Percentiles rank a stretch among this genome's conserved stretches.
Evolutionary conservation across 1,284 basidiomycete species (phyloP).

Genomic region (Ganoderma sinense): DNA sequence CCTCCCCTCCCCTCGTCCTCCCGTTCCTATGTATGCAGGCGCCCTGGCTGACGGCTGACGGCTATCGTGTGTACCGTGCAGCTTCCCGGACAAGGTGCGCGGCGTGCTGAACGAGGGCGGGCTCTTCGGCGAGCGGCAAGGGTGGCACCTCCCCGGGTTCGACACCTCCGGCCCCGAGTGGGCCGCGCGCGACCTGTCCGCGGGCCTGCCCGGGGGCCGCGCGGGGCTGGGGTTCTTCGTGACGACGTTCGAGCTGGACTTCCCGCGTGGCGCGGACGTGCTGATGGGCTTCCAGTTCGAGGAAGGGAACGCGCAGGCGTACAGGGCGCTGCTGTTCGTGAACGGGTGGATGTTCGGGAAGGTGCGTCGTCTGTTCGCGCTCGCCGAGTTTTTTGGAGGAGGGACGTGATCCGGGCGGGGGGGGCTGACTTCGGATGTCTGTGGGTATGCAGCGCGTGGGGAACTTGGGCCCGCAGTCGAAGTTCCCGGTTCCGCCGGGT

Average conservation of each 20-base stretch:
- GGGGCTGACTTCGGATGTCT: no score
- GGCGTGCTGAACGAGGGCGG: constrained; percentile 84
- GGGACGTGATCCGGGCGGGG: no score
- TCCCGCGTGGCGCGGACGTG: constrained; percentile 66
- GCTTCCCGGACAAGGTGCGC: constrained; percentile 75
- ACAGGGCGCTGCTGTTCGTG: constrained; percentile 77
- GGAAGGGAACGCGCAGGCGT: constrained; percentile 51
- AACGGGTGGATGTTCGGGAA: constrained; percentile 91
- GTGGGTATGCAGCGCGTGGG: constrained; percentile 44
- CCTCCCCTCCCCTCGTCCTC: no score
- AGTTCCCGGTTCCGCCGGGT: constrained; percentile 79
- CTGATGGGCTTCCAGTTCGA: constrained; percentile 74
- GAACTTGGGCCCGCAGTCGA: constrained; percentile 66
- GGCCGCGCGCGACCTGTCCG: constrained; percentile 57
- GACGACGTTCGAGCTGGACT: constrained; percentile 69
- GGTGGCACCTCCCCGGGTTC: constrained; percentile 86
- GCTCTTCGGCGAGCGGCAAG: constrained; percentile 76
- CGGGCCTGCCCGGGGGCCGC: constrained; percentile 65
- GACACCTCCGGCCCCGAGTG: constrained; percentile 54
- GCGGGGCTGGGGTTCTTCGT: constrained; percentile 85
- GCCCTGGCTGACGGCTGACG: no score
- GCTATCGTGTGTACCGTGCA: constrained; percentile 31
- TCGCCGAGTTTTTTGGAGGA: no score
- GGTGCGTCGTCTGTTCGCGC: constrained; percentile 55
- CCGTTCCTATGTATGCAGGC: no score